A percentile compares a stretch with the other conserved stretches of the same genome.
phyloP scores from a whole-genome alignment of 768 basidiomycete genomes.

The Leccinum boreale region DNA sequence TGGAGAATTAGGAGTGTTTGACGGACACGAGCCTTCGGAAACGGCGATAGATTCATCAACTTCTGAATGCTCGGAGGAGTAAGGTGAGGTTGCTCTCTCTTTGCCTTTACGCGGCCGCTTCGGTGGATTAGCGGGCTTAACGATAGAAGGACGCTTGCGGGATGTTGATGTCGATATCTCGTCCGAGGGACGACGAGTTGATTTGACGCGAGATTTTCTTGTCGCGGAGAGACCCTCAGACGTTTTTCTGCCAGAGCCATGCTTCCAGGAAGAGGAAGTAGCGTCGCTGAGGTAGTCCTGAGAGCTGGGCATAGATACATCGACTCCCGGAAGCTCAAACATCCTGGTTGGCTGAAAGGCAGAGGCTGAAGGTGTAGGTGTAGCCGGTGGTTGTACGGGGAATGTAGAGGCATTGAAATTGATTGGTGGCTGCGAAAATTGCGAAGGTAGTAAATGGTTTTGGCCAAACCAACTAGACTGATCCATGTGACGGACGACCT shows the following conservation, averaged over 20 bases:
- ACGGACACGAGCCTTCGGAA: constrained; percentile 10
- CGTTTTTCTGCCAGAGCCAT: constrained; percentile 1
- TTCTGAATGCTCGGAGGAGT: constrained; percentile 17
- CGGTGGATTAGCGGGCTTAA: constrained; percentile 15
- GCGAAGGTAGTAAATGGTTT: constrained; percentile 16
- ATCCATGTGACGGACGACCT: constrained; percentile 30
- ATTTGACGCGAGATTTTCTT: constrained; percentile 6
- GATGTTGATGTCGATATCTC: constrained; percentile 10
- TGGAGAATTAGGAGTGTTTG: constrained; percentile 14
- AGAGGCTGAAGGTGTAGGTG: background rate
- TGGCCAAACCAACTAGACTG: constrained; percentile 19
- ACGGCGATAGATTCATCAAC: constrained; percentile 9
- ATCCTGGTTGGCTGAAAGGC: background rate
- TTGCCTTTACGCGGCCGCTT: constrained; percentile 30
- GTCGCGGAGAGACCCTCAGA: constrained; percentile 7
- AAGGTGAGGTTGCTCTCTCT: constrained; percentile 17
- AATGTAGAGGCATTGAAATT: constrained; percentile 1
- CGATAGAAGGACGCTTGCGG: constrained; percentile 22
- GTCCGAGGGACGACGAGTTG: constrained; percentile 1
- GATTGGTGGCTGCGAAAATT: constrained; percentile 17
- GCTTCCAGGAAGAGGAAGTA: constrained; percentile 4
- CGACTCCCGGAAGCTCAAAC: background rate
- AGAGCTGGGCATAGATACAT: background rate
- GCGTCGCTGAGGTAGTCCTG: constrained; percentile 1
- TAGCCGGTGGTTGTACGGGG: constrained; percentile 4